phyloP scores from a whole-genome alignment of 441 rosid genomes.

The Adansonia madagascariensis region DNA sequence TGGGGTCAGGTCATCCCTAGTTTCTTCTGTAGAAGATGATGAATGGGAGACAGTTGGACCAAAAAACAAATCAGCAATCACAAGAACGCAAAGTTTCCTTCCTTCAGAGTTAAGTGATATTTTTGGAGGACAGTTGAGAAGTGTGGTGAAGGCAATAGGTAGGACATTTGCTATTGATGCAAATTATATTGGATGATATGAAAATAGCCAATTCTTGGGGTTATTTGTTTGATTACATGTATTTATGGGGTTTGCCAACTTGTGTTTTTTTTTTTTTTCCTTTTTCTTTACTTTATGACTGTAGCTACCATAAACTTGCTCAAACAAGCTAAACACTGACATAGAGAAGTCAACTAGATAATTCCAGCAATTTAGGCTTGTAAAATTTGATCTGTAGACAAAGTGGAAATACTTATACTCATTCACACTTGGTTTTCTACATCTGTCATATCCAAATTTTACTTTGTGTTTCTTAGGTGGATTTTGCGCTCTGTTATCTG shows the following conservation, averaged over 20 bases:
- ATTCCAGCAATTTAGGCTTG: background rate
- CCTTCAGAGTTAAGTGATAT: slow-evolving; percentile 83
- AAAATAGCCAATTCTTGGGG: background rate
- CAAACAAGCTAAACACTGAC: background rate
- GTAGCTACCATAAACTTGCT: background rate
- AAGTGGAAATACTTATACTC: background rate
- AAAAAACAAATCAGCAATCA: slow-evolving; percentile 90
- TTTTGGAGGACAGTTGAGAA: slow-evolving; percentile 85
- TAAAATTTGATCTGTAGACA: background rate
- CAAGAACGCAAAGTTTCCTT: slow-evolving; percentile 80
- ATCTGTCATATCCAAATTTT: background rate
- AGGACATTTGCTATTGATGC: slow-evolving; percentile 2
- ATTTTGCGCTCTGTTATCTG: background rate
- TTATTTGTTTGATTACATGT: background rate
- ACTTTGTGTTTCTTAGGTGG: slow-evolving; percentile 1
- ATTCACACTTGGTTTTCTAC: background rate
- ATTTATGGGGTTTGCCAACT: background rate
- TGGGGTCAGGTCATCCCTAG: slow-evolving; percentile 50
- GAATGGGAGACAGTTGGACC: slow-evolving; percentile 99
- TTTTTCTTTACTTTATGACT: background rate
- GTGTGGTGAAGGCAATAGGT: slow-evolving; percentile 90
- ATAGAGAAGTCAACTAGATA: background rate
- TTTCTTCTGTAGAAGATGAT: slow-evolving; percentile 75
- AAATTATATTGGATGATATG: background rate
- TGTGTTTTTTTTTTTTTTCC: background rate